Evolutionary conservation across 2,329 filamentous ascomycete species (phyloP), one percentile per base, ranked within the genome.

Genomic region (Verticillium nubilum): DNA sequence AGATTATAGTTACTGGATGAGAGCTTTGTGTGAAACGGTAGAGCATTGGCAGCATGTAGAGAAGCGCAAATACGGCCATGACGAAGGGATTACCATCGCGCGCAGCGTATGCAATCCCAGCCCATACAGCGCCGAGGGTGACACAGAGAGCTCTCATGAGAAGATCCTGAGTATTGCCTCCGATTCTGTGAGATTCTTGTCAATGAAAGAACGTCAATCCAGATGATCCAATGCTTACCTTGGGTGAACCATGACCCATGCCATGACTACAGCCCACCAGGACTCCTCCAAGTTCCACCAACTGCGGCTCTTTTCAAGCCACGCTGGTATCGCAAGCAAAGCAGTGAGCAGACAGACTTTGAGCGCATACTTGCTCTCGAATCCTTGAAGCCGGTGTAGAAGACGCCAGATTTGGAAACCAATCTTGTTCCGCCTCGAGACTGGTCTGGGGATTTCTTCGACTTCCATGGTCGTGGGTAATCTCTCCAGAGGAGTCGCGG

Each of bases 31-130:
- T 81, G 61, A 78, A 84, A 28, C 82, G 75, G 61, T 84, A 83
- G 12, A 85, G 71, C 82, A 85, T 85, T 0, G 83, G 84, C n/a
- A 82, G 65, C 80, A 86, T 84, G 64, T 79, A 86, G 5, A 85
- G 72, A 3, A 75, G 73, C 15, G 82, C 78, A 68, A 86, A 85
- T 0, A 76, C 77, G 4, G 78, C 81, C 69, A 84, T 78, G 2
- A 85, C 76, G 64, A 79, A 84, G 0, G 81, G 80, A 64, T 80
- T 84, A 6, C 82, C 82, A 50, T 78, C 64, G 3, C 76, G 77
- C 13, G 80, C 81, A 6, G 75, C 77, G 65, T 79, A 82, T 0
- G 80, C 76, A 42, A 83, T 67, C 9, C 78, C 83, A 5, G 78
- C 80, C 83, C 83, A 86, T 1, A 80, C 66, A 23, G 82, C 80